These are phyloP conservation scores for Stachybotrys echinatus DNA, from an alignment of 2,329 filamentous ascomycete genomes.

Conservation along the genomic window DNA sequence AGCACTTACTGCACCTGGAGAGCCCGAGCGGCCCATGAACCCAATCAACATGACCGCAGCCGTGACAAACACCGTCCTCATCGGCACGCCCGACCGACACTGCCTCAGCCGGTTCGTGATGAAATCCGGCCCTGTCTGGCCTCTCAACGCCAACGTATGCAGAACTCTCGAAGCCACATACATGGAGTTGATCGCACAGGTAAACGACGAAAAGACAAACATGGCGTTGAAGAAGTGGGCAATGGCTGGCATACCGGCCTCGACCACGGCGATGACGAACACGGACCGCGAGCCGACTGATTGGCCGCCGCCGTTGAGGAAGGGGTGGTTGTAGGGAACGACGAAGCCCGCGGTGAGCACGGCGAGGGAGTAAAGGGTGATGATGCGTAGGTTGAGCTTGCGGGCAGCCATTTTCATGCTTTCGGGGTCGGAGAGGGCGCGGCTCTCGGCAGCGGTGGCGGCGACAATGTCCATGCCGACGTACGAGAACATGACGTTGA, in stretches of 20 bases:
- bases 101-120: conserved; percentile 29
- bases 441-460: conserved; percentile 29
- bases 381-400: conserved; percentile 31
- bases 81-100: conserved; percentile 30
- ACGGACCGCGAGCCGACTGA: conserved; percentile 24
- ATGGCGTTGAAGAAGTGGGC: conserved; percentile 33
- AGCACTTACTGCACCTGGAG: conserved; percentile 26
- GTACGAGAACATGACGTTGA: conserved; percentile 30
- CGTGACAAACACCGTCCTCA: conserved; percentile 32
- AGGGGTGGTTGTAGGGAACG: conserved; percentile 29
- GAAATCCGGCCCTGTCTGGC: conserved; percentile 32
- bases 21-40: conserved; percentile 31
- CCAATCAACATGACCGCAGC: conserved; percentile 29
- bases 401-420: conserved; percentile 34
- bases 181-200: conserved; percentile 30
- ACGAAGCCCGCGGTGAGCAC: conserved; percentile 23
- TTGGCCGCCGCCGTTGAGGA: conserved; percentile 31
- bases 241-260: conserved; percentile 25
- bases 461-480: conserved; percentile 33
- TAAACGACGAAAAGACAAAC: conserved; percentile 30
- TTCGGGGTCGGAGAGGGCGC: conserved; percentile 26
- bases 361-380: conserved; percentile 19
- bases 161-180: conserved; percentile 30
- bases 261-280: conserved; percentile 31
- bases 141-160: conserved; percentile 29